These are phyloP conservation scores for Salix arbutifolia DNA, from an alignment of 345 rosid genomes.

Conservation along the genomic window DNA sequence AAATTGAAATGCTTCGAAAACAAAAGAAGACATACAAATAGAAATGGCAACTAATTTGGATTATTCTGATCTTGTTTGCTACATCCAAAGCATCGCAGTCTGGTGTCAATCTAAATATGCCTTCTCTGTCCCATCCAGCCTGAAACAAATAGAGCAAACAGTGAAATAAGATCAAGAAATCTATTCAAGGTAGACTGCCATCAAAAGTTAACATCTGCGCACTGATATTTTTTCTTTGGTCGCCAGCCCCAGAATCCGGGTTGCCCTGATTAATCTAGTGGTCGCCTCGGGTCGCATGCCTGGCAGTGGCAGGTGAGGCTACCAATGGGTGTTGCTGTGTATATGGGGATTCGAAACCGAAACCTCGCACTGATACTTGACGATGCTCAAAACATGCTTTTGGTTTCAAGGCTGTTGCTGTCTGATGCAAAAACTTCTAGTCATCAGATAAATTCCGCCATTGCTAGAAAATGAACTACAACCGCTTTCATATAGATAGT, in stretches of 20 bases:
- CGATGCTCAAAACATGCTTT: neutral
- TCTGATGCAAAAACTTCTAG: neutral
- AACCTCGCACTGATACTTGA: neutral
- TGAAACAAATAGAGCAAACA: constrained; percentile 21
- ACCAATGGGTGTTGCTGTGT: too few relatives aligned
- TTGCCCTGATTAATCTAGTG: too few relatives aligned
- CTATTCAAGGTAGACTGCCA: neutral
- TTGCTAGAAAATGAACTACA: neutral
- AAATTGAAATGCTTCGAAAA: neutral
- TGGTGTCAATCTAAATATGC: constrained; percentile 87
- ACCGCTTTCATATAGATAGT: neutral
- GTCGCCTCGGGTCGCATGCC: too few relatives aligned
- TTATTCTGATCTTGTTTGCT: constrained; percentile 92
- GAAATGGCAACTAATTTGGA: constrained; percentile 30
- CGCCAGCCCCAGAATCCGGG: too few relatives aligned
- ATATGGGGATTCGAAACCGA: too few relatives aligned
- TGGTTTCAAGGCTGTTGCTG: neutral
- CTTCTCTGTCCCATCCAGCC: constrained; percentile 96
- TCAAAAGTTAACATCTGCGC: neutral
- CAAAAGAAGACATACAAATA: neutral
- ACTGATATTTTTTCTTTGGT: too few relatives aligned
- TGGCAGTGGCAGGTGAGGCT: too few relatives aligned
- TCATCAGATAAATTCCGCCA: neutral
- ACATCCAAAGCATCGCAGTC: constrained; percentile 88
- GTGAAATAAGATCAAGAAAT: neutral